A percentile compares a stretch with the other conserved stretches of the same genome.
Conservation (phyloP, 768 basidiomycete species). For the Suillus cothurnatus region DNA sequence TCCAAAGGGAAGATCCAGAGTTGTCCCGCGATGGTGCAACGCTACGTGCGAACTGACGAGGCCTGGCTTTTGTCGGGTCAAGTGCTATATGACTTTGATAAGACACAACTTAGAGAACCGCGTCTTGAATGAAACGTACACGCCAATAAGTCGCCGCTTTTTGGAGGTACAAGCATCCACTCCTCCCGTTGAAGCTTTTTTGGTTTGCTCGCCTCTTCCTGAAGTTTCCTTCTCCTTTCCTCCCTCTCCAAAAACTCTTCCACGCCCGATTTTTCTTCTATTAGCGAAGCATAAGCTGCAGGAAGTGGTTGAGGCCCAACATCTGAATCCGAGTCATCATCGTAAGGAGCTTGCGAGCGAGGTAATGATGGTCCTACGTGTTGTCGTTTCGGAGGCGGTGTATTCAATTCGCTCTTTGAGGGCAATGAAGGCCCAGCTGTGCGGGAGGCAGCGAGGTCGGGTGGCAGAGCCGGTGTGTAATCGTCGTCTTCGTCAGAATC, state of each 20-base stretch:
- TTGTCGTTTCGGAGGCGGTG: conserved; percentile 35
- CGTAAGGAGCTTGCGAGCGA: conserved; percentile 34
- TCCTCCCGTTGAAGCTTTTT: conserved; percentile 85
- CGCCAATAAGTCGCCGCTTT: conserved; percentile 73
- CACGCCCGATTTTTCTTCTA: conserved; percentile 62
- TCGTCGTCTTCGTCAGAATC: conserved; percentile 57
- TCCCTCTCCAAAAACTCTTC: conserved; percentile 85
- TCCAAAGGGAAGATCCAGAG: conserved; percentile 81
- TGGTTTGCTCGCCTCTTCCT: conserved; percentile 80
- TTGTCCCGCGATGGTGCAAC: conserved; percentile 39
- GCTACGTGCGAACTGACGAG: conserved; percentile 77
- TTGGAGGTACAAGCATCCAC: conserved; percentile 98
- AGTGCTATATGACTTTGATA: conserved; percentile 51
- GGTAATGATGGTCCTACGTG: conserved; percentile 59
- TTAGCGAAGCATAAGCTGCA: conserved; percentile 30
- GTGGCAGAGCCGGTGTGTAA: conserved; percentile 74
- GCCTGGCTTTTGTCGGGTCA: conserved; percentile 83
- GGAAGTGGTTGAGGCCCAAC: conserved; percentile 84
- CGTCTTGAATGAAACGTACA: conserved; percentile 52
- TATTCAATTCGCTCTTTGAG: conserved; percentile 23
- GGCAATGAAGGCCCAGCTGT: conserved; percentile 30
- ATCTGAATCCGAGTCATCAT: conserved; percentile 71
- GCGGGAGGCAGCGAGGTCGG: conserved; percentile 58
- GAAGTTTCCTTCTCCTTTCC: conserved; percentile 68
- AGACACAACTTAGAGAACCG: neutral